Base-by-base conservation (phyloP, 768 basidiomycete species). In the Russula emetica region DNA sequence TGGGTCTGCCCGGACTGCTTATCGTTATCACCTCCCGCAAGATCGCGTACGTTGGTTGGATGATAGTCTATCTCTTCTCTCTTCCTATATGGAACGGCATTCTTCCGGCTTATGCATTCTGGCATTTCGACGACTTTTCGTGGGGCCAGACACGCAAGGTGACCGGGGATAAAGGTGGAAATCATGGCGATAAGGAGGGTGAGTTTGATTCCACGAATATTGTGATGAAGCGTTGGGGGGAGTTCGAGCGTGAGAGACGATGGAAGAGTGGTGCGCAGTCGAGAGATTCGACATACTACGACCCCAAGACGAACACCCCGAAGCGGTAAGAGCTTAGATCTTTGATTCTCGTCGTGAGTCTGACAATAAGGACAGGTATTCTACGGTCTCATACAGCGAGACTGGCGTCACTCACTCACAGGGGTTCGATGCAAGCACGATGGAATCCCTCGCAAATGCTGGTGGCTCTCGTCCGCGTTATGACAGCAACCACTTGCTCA, bases 121-220 rank as follows among this genome's bases (percentile, higher is more conserved):
- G 95, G 92, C 94, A 98, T 76, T 96, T 99, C 75, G 97, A 98
- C 72, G 97, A 98, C 80, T 98, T 92, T 78, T 92, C 90, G 26
- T 94, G 94, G 93, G 97, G 97, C 76, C 88, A 94, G 77, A 98
- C 97, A 40, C 82, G 97, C 66, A 87, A 85, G 76, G 76, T 83
- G 58, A 58, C 88, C 66, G 80, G 83, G 34, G 68, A 64, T 70
- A 85, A 82, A 69, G 84, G 80, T 58, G 82, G 61, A 24, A 75
- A 82, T 61, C 90, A 93, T 70, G 91, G 90, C 13, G 95, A 94
- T 73, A 99, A 98, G 78, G 93, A 96, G 66, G 97, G 97, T 73
- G 91, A 91, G 73, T 99, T 99, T 71, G 96, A 99, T 77, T 96
- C 94, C 32, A 83, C 86, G 51, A 87, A 95, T 76, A 98, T 99